These are phyloP conservation scores for Chlorociboria aeruginascens DNA, from an alignment of 495 filamentous ascomycete species.

Conservation along the genomic window DNA sequence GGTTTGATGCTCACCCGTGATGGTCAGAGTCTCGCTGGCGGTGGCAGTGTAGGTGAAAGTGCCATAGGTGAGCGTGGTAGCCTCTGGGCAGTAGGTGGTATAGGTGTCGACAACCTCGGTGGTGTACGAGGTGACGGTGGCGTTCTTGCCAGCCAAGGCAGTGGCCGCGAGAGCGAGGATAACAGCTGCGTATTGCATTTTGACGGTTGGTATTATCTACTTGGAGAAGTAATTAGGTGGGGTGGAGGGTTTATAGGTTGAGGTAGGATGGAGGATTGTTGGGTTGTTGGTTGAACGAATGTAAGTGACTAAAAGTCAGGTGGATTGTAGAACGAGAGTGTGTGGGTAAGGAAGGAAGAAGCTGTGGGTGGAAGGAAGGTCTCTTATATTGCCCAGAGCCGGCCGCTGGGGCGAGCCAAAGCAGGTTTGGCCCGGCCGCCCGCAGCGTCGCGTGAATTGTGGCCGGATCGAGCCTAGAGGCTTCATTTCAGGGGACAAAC, in stretches of 20 bases:
- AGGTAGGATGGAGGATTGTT: conserved; percentile 6
- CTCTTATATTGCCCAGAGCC: conserved; percentile 5
- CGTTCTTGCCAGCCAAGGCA: conserved; percentile 40
- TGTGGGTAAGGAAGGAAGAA: conserved; percentile 28
- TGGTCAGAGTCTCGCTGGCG: conserved; percentile 8
- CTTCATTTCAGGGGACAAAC: too few relatives aligned
- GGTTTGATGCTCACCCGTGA: too few relatives aligned
- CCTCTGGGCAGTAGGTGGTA: conserved; percentile 76
- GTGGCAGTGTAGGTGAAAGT: conserved; percentile 70
- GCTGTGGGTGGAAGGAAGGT: conserved; percentile 9
- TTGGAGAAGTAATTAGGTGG: conserved; percentile 28
- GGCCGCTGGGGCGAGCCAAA: too few relatives aligned
- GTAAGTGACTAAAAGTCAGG: conserved; percentile 50
- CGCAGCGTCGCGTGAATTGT: too few relatives aligned
- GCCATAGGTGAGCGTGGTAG: conserved; percentile 60
- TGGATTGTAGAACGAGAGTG: conserved; percentile 30
- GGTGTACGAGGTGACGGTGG: conserved; percentile 38
- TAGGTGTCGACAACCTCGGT: conserved; percentile 70
- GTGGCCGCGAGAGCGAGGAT: conserved; percentile 44
- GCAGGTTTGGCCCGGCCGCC: too few relatives aligned
- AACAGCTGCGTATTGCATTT: conserved; percentile 64
- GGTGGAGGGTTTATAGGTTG: conserved; percentile 17
- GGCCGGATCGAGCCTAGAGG: too few relatives aligned
- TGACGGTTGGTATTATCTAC: conserved; percentile 37
- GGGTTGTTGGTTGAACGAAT: conserved; percentile 35